Evolutionary conservation across 306 rosid genomes (phyloP).

Genomic region (Notholithocarpus densiflorus): DNA sequence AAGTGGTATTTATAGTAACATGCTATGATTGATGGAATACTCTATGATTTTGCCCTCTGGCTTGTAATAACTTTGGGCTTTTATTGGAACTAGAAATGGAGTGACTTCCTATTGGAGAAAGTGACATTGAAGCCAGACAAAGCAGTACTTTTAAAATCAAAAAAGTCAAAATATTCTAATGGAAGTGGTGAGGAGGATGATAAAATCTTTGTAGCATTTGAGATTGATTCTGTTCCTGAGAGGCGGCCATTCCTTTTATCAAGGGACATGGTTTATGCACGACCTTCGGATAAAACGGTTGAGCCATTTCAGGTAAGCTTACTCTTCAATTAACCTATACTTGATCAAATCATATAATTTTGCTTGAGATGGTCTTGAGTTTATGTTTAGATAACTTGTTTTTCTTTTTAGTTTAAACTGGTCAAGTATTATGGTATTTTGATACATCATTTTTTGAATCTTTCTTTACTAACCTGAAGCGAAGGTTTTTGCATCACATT

Average conservation of each 20-base stretch:
- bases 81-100: constrained; percentile 4
- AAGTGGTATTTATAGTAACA: too few relatives aligned
- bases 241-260: constrained; percentile 26
- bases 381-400: too few relatives aligned
- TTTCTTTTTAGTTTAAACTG: too few relatives aligned
- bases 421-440: too few relatives aligned
- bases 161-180: neutral
- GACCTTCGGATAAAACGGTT: neutral
- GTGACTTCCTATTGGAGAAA: neutral
- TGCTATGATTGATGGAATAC: too few relatives aligned
- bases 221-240: constrained; percentile 13
- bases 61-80: neutral
- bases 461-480: too few relatives aligned
- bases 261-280: constrained; percentile 22
- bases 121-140: constrained; percentile 2
- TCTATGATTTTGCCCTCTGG: neutral
- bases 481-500: too few relatives aligned
- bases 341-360: too few relatives aligned
- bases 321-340: too few relatives aligned
- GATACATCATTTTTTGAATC: too few relatives aligned
- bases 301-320: constrained; percentile 19
- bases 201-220: constrained; percentile 15
- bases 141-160: neutral
- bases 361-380: too few relatives aligned
- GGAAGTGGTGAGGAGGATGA: neutral